phyloP scores from a whole-genome alignment of 2,329 filamentous ascomycete species.

The Penicillium paneum region DNA sequence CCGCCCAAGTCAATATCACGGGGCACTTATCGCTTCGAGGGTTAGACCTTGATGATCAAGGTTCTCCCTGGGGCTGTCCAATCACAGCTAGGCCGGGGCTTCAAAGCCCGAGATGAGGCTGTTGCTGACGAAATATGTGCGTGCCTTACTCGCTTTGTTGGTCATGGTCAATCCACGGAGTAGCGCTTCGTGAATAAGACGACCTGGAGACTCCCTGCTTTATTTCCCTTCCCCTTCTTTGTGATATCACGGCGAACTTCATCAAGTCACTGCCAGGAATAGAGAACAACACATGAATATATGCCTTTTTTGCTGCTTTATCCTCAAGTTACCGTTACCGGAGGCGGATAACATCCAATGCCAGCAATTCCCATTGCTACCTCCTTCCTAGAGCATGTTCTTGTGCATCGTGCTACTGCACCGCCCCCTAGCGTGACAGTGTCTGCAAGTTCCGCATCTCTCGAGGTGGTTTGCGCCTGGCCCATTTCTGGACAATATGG shows the following conservation, averaged over 20 bases:
- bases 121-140: slow-evolving; percentile 15
- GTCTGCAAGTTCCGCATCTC: neutral
- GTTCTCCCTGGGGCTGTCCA: neutral
- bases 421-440: slow-evolving; percentile 23
- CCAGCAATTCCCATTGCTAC: slow-evolving; percentile 16
- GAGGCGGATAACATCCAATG: slow-evolving; percentile 18
- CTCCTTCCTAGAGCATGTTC: slow-evolving; percentile 5
- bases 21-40: slow-evolving; percentile 5
- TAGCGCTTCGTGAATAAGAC: neutral
- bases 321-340: neutral
- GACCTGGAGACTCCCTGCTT: neutral
- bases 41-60: neutral
- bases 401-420: slow-evolving; percentile 16
- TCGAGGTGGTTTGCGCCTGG: slow-evolving; percentile 45
- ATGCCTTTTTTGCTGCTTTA: slow-evolving; percentile 8
- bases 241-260: neutral
- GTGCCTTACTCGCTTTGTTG: slow-evolving; percentile 1
- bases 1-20: slow-evolving; percentile 9
- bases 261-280: neutral
- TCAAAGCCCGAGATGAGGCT: slow-evolving; percentile 15
- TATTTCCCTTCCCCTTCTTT: neutral
- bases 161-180: neutral
- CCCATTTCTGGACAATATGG: slow-evolving; percentile 45
- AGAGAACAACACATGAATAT: slow-evolving; percentile 1
- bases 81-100: slow-evolving; percentile 6